Base-by-base conservation (phyloP, 2,329 filamentous ascomycete species). In the Aspergillus piperis region DNA sequence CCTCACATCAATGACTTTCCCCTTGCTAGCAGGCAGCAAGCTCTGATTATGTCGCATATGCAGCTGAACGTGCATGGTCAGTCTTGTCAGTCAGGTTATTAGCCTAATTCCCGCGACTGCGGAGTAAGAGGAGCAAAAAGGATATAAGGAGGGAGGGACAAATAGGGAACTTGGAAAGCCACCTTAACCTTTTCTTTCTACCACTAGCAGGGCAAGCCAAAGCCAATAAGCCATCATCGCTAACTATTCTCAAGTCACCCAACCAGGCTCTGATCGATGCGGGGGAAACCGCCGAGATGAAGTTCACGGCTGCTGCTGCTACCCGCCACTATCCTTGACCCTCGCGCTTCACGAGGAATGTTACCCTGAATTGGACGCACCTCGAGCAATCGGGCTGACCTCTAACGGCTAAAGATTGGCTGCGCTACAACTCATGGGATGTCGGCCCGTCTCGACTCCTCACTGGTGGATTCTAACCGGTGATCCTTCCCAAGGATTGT, bases 401-500 rank as follows among this genome's bases (percentile, higher is more conserved):
- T 19, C 41, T 11, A 42, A 42, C 19, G 17, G 15, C 17, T 10
- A 10, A 23, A 44, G 17, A 44, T 21, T 44, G 41, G 15, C 17
- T 21, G 41, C 41, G 15, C 32, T 38, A 36, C 48, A 11, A 30
- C 13, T 57, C 32, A 39, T 54, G 38, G 48, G 48, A 25, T 51
- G 44, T 52, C 36, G 17, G 41, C 17, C 36, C 25, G 19, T 30
- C 39, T 32, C 32, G 4, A 30, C 19, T 25, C 54, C 11, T 55
- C 11, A 66, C 44, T 66, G 61, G 63, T 62, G 61, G 63, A 60
- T 58, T 62, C 56, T 49, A 27, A 32, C 41, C 57, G 63, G 47
- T 58, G 60, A 67, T 64, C 63, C 50, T 64, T 60, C 27, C 63
- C 58, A 61, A 59, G 47, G 58, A 61, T 21, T 59, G 48, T 19